Percentiles rank a stretch among this genome's conserved stretches.
These are phyloP conservation scores for Dioscorea dumetorum DNA, from an alignment of 106 monocot species.

Conservation along the genomic window DNA sequence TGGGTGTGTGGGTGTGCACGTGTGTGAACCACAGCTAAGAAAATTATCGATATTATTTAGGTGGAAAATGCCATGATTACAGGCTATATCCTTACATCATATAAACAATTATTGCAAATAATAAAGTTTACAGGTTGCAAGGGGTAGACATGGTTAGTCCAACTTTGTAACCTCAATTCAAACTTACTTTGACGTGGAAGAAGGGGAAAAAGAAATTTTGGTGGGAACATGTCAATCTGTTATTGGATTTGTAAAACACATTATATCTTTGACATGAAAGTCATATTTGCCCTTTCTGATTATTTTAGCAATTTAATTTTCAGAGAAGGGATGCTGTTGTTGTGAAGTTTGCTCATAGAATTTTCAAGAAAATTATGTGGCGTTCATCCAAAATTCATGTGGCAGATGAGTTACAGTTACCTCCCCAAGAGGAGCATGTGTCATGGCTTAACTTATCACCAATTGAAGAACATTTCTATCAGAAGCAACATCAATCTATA, in stretches of 20 bases:
- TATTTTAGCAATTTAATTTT: conserved; percentile 16
- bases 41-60: too few relatives aligned
- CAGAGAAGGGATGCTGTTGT: conserved; percentile 64
- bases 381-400: conserved; percentile 94
- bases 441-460: conserved; percentile 81
- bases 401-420: conserved; percentile 77
- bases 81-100: too few relatives aligned
- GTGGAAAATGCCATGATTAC: too few relatives aligned
- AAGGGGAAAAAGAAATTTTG: too few relatives aligned
- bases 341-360: conserved; percentile 70
- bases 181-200: too few relatives aligned
- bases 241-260: not conserved
- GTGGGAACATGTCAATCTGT: too few relatives aligned
- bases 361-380: conserved; percentile 93
- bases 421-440: conserved; percentile 71
- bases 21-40: too few relatives aligned
- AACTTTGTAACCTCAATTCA: too few relatives aligned
- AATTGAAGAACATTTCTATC: conserved; percentile 97
- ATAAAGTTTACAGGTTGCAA: too few relatives aligned
- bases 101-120: too few relatives aligned
- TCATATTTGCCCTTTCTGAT: not conserved
- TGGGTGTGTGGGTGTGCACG: too few relatives aligned
- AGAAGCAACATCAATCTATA: conserved; percentile 90
- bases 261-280: not conserved
- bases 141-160: too few relatives aligned